These are phyloP conservation scores for Leucocoprinus birnbaumii DNA, from an alignment of 768 basidiomycete species.

Conservation along the genomic window DNA sequence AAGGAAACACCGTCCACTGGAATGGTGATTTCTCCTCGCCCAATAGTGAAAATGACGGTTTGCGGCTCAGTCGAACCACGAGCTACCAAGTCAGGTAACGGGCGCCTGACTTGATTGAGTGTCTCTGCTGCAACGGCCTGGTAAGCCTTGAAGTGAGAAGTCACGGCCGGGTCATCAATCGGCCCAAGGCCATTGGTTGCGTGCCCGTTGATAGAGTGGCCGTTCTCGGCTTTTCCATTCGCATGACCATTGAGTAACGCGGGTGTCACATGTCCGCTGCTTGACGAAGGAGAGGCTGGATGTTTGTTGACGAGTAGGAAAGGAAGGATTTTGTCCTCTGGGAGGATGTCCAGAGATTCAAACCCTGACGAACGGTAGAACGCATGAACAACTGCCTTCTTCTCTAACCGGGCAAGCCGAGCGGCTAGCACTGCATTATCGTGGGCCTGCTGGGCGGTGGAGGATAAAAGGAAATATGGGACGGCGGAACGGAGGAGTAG, in stretches of 20 bases:
- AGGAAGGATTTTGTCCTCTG: constrained; percentile 54
- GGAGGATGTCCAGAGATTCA: constrained; percentile 44
- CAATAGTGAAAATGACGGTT: constrained; percentile 72
- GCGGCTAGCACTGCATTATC: constrained; percentile 89
- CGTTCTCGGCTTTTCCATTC: constrained; percentile 21
- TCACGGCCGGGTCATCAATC: constrained; percentile 22
- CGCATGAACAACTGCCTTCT: constrained; percentile 81
- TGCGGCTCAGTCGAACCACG: constrained; percentile 55
- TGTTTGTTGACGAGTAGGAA: constrained; percentile 54
- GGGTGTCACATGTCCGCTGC: constrained; percentile 28
- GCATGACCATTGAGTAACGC: constrained; percentile 25
- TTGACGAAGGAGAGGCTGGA: constrained; percentile 31
- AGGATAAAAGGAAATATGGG: constrained; percentile 80
- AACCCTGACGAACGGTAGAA: constrained; percentile 53
- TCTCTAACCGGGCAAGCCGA: constrained; percentile 66
- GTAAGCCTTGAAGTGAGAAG: constrained; percentile 52
- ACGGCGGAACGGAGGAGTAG: constrained; percentile 76
- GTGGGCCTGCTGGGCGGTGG: constrained; percentile 76
- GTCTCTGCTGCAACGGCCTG: constrained; percentile 68
- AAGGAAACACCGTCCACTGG: constrained; percentile 59
- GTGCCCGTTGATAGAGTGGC: constrained; percentile 12
- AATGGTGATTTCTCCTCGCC: constrained; percentile 37
- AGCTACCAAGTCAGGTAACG: constrained; percentile 51
- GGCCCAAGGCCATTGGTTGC: constrained; percentile 15
- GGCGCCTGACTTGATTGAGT: constrained; percentile 56